phyloP scores from a whole-genome alignment of 2,329 filamentous ascomycete genomes.

The Fusarium domesticum region DNA sequence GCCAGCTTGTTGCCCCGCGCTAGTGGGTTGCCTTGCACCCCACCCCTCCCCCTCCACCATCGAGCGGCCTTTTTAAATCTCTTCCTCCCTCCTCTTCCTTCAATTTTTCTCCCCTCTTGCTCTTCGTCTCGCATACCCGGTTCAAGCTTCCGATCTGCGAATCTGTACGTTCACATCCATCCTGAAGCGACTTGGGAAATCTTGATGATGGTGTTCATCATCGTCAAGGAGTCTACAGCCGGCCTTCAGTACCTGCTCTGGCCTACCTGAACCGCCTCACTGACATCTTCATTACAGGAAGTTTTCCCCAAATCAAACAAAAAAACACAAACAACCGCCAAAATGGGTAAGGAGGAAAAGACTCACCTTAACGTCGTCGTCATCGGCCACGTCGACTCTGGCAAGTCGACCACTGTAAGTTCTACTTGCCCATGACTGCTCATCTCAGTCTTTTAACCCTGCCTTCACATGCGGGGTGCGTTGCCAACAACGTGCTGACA shows the following conservation, averaged over 20 bases:
- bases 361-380: slow-evolving; percentile 96
- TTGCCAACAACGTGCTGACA: slow-evolving; percentile 21
- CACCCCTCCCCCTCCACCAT: slow-evolving; percentile 29
- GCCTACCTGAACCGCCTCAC: slow-evolving; percentile 4
- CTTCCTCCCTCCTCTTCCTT: slow-evolving; percentile 38
- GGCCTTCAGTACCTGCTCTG: slow-evolving; percentile 1
- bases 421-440: slow-evolving; percentile 14
- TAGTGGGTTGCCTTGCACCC: slow-evolving; percentile 26
- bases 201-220: slow-evolving; percentile 12
- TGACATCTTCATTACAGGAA: slow-evolving; percentile 24
- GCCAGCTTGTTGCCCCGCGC: slow-evolving; percentile 37
- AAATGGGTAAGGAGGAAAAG: slow-evolving; percentile 84
- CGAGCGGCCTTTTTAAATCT: slow-evolving; percentile 39
- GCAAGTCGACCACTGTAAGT: slow-evolving; percentile 96
- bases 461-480: slow-evolving; percentile 14
- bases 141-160: slow-evolving; percentile 45
- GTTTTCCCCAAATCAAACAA: slow-evolving; percentile 24
- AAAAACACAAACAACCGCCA: slow-evolving; percentile 33
- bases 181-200: slow-evolving; percentile 8
- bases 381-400: slow-evolving; percentile 99
- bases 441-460: slow-evolving; percentile 7
- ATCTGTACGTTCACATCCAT: slow-evolving; percentile 33
- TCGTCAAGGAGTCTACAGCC: slow-evolving; percentile 4
- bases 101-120: slow-evolving; percentile 37
- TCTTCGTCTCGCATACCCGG: slow-evolving; percentile 45